Evolutionary conservation across 2,329 filamentous ascomycete species (phyloP).

Genomic region (Penicillium sp.): DNA sequence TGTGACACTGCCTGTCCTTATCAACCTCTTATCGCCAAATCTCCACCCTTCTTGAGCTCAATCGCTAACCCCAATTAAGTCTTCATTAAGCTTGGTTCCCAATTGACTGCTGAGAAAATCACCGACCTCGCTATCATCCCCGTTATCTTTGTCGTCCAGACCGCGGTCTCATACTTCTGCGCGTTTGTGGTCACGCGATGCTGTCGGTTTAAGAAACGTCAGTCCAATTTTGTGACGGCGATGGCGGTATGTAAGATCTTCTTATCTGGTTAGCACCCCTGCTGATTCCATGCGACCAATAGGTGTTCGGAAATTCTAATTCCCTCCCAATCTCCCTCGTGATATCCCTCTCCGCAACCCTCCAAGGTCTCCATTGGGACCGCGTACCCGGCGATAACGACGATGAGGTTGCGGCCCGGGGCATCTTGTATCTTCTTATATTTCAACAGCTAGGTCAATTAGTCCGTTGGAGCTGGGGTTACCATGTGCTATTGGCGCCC

Average conservation of each 20-base stretch:
- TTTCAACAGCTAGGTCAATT: slow-evolving; percentile 97
- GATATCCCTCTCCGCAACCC: slow-evolving; percentile 86
- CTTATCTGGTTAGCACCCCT: neutral
- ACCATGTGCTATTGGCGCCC: slow-evolving; percentile 88
- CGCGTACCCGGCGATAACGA: slow-evolving; percentile 89
- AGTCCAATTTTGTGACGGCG: slow-evolving; percentile 90
- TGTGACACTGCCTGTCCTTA: slow-evolving; percentile 30
- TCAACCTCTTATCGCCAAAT: slow-evolving; percentile 5
- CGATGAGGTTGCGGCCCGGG: slow-evolving; percentile 87
- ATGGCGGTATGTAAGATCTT: slow-evolving; percentile 69
- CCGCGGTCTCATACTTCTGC: slow-evolving; percentile 78
- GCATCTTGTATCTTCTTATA: slow-evolving; percentile 92
- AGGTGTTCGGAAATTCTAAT: slow-evolving; percentile 97
- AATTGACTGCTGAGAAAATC: slow-evolving; percentile 88
- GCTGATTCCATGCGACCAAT: slow-evolving; percentile 3
- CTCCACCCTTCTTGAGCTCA: neutral
- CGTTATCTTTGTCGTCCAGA: slow-evolving; percentile 89
- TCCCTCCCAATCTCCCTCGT: slow-evolving; percentile 96
- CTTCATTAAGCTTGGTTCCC: slow-evolving; percentile 94
- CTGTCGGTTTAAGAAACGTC: slow-evolving; percentile 80
- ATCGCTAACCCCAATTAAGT: slow-evolving; percentile 53
- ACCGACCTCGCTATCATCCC: slow-evolving; percentile 90
- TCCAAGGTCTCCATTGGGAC: slow-evolving; percentile 92
- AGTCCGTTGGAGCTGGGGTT: slow-evolving; percentile 97
- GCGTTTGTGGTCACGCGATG: slow-evolving; percentile 69